These are phyloP conservation scores for Pueraria montana DNA, from an alignment of 306 rosid genomes.

Conservation along the genomic window DNA sequence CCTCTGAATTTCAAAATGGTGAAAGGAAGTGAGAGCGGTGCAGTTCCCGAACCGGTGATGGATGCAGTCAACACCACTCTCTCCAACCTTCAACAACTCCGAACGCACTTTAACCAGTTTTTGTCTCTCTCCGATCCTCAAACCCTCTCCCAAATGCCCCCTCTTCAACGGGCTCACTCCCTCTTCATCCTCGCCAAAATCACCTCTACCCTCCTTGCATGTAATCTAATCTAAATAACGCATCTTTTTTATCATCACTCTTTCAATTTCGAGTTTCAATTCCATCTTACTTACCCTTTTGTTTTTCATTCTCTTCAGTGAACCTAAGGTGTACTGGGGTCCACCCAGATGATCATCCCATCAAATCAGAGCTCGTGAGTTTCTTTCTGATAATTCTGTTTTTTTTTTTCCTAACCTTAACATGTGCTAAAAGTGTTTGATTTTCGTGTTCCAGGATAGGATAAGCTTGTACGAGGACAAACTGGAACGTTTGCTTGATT, in stretches of 20 bases:
- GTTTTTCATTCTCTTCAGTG: slow-evolving; percentile 62
- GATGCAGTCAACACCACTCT: slow-evolving; percentile 70
- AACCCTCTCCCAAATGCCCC: slow-evolving; percentile 71
- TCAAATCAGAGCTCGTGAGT: slow-evolving; percentile 87
- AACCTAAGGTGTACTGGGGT: slow-evolving; percentile 82
- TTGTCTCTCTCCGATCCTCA: slow-evolving; percentile 74
- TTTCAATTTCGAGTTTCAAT: neutral
- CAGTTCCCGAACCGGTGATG: slow-evolving; percentile 75
- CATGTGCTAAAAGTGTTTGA: slow-evolving; percentile 16
- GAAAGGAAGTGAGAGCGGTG: slow-evolving; percentile 59
- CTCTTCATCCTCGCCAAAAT: slow-evolving; percentile 71
- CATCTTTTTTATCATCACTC: neutral
- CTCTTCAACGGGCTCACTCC: slow-evolving; percentile 87
- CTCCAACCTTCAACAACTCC: slow-evolving; percentile 60
- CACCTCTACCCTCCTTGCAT: slow-evolving; percentile 72
- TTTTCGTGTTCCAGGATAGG: slow-evolving; percentile 73
- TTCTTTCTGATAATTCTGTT: slow-evolving; percentile 33
- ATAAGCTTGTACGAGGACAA: slow-evolving; percentile 73
- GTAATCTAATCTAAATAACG: slow-evolving; percentile 52
- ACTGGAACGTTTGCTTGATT: slow-evolving; percentile 63
- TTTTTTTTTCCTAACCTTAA: neutral
- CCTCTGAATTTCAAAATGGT: slow-evolving; percentile 46
- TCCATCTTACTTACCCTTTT: slow-evolving; percentile 6
- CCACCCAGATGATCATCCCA: slow-evolving; percentile 76
- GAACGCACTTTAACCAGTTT: slow-evolving; percentile 57